Evolutionary conservation across 2,329 filamentous ascomycete genomes (phyloP).

Genomic region (Talaromyces sp.): DNA sequence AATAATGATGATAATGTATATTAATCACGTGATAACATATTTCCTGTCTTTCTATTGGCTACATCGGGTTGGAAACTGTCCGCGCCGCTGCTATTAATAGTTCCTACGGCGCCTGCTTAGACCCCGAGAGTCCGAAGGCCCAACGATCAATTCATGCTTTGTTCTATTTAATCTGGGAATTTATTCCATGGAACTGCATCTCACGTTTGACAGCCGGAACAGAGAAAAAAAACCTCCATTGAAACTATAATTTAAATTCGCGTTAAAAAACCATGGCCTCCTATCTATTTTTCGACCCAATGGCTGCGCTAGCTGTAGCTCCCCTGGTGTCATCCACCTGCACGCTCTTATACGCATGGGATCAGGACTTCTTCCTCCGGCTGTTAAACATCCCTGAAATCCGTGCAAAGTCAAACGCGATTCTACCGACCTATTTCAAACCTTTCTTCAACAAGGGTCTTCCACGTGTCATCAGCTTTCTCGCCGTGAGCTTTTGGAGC

Average conservation of each 20-base stretch:
- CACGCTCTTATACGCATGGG: conserved; percentile 42
- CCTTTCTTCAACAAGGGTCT: conserved; percentile 37
- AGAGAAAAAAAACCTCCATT: not conserved
- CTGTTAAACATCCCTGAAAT: conserved; percentile 16
- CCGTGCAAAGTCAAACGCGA: conserved; percentile 16
- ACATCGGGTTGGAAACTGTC: not conserved
- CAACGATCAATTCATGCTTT: too few relatives aligned
- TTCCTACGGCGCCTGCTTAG: too few relatives aligned
- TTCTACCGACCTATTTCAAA: conserved; percentile 43
- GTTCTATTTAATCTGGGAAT: too few relatives aligned
- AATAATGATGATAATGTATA: not conserved
- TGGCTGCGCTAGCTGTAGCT: conserved; percentile 33
- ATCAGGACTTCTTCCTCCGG: conserved; percentile 27
- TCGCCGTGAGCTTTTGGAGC: conserved; percentile 20
- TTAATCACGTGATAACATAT: not conserved
- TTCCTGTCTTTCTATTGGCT: not conserved
- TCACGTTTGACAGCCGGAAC: not conserved
- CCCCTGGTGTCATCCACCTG: conserved; percentile 46
- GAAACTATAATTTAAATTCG: not conserved
- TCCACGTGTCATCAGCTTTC: conserved; percentile 27
- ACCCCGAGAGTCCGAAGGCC: too few relatives aligned
- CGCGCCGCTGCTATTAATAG: too few relatives aligned
- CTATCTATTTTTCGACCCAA: not conserved
- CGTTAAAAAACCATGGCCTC: conserved; percentile 6
- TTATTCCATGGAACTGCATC: not conserved